These are phyloP conservation scores for Phytophthora sp. DNA, from an alignment of 352 stramenopile genomes.

Conservation along the genomic window DNA sequence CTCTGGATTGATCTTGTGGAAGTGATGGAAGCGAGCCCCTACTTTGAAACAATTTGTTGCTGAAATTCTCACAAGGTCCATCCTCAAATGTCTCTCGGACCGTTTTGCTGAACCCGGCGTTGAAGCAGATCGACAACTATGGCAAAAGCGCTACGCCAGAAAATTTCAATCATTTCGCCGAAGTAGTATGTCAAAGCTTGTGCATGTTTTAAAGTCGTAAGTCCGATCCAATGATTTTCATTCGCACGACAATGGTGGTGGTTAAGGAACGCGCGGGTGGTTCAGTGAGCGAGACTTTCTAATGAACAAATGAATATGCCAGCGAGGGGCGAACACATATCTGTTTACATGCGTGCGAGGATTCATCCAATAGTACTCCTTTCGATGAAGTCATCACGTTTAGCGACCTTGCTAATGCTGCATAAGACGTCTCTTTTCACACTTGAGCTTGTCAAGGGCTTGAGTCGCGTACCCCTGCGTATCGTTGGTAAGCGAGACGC, in stretches of 20 bases:
- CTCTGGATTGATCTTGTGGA: conserved; percentile 45
- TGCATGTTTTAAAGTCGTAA: too few relatives aligned
- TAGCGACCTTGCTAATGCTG: not conserved
- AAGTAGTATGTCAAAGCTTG: conserved; percentile 7
- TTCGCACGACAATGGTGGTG: too few relatives aligned
- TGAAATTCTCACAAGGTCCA: conserved; percentile 39
- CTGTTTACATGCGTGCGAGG: too few relatives aligned
- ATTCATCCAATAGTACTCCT: not conserved
- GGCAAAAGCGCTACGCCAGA: conserved; percentile 1
- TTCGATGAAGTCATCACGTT: not conserved
- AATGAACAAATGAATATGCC: too few relatives aligned
- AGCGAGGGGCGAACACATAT: too few relatives aligned
- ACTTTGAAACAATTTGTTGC: conserved; percentile 32
- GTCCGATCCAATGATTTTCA: too few relatives aligned
- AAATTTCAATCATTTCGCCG: not conserved
- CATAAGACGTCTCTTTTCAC: conserved; percentile 35
- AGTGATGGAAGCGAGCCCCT: conserved; percentile 31
- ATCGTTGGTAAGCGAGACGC: conserved; percentile 60
- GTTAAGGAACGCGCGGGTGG: too few relatives aligned
- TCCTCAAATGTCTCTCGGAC: conserved; percentile 22
- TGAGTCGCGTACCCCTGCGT: conserved; percentile 52
- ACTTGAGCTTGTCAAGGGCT: conserved; percentile 50
- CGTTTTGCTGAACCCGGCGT: conserved; percentile 6
- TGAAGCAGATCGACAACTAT: conserved; percentile 1
- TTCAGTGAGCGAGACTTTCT: too few relatives aligned